Percentiles rank a stretch among this genome's conserved stretches.
Evolutionary conservation across 78 protist species (phyloP).

Genomic region (slime mould (Dictyostelium discoideum)): DNA sequence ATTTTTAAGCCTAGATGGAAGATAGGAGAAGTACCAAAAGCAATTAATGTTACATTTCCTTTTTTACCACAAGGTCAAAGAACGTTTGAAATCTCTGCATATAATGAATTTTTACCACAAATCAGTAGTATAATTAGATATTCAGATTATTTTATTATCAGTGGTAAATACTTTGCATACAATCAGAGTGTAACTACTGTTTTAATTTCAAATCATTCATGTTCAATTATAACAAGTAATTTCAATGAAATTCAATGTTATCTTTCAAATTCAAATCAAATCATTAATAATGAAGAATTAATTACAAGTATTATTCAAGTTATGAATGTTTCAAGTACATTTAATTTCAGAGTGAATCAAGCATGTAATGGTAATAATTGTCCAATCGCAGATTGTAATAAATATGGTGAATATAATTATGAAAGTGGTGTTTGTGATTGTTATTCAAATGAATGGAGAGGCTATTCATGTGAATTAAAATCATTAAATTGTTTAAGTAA

Average conservation of each 20-base stretch:
- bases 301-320: not conserved
- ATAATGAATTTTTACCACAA: not conserved
- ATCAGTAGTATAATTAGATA: not conserved
- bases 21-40: not conserved
- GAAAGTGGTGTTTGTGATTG: not conserved
- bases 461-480: not conserved
- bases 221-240: not conserved
- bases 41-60: not conserved
- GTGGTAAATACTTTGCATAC: not conserved
- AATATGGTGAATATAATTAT: not conserved
- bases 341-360: not conserved
- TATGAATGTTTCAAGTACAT: not conserved
- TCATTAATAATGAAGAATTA: not conserved
- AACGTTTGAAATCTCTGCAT: not conserved
- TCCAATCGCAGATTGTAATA: not conserved
- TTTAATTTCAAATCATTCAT: not conserved
- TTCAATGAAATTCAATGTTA: not conserved
- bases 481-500: not conserved
- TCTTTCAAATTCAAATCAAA: not conserved
- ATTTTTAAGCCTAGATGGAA: not conserved
- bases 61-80: not conserved
- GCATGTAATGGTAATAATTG: not conserved
- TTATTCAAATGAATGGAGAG: not conserved
- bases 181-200: not conserved
- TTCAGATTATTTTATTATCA: not conserved